These are phyloP conservation scores for Nitzschia sp. DNA, from an alignment of 108 stramenopile species.

Conservation along the genomic window DNA sequence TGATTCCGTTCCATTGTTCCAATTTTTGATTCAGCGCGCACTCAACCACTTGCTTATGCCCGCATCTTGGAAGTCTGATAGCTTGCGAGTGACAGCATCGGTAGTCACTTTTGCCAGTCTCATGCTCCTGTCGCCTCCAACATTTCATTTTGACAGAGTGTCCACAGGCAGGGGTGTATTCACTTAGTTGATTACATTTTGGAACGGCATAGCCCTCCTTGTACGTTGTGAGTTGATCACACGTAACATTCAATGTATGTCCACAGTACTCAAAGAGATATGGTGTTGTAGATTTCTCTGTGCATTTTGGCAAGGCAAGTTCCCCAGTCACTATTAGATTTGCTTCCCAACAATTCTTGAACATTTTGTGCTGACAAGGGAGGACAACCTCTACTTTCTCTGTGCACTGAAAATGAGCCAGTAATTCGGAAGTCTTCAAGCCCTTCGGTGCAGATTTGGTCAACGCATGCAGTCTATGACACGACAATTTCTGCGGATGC, in stretches of 20 bases:
- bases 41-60: neutral
- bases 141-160: constrained; percentile 33
- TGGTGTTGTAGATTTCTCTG: neutral
- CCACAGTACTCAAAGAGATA: neutral
- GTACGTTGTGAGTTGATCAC: neutral
- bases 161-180: constrained; percentile 23
- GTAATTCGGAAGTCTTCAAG: neutral
- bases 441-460: neutral
- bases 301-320: neutral
- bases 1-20: neutral
- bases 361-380: neutral
- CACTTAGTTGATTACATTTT: constrained; percentile 4
- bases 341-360: neutral
- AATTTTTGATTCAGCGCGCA: neutral
- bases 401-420: neutral
- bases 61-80: neutral
- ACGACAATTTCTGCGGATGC: constrained; percentile 2
- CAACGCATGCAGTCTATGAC: neutral
- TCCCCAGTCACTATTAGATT: neutral
- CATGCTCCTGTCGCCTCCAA: constrained; percentile 15
- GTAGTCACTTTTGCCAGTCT: constrained; percentile 13
- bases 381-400: neutral
- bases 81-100: neutral
- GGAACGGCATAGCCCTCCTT: neutral
- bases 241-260: neutral